Conservation (phyloP, 805 yeast genomes). For the Candida coleopterorum region DNA sequence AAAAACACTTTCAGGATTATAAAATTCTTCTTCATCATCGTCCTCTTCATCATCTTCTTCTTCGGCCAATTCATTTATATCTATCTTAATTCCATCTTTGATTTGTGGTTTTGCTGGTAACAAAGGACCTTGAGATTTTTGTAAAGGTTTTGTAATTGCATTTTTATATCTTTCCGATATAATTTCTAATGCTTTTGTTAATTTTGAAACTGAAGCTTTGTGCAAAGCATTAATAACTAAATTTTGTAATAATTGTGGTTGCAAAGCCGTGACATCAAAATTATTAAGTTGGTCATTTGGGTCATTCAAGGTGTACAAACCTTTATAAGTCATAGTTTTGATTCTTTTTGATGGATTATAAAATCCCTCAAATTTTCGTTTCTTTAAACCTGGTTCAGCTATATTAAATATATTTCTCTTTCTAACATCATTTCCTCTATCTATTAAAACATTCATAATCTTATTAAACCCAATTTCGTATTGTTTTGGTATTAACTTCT, state of each 20-base stretch:
- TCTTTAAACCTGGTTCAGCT: conserved; percentile 27
- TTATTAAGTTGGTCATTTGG: conserved; percentile 54
- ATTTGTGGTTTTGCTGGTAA: conserved; percentile 4
- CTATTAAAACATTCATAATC: conserved; percentile 25
- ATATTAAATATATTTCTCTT: conserved; percentile 32
- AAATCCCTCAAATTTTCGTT: conserved; percentile 41
- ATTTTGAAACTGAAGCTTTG: conserved; percentile 45
- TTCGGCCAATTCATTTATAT: conserved; percentile 5
- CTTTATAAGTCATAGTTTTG: conserved; percentile 43
- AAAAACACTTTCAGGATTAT: conserved; percentile 40
- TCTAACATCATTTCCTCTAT: conserved; percentile 38
- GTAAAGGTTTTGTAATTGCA: conserved; percentile 12
- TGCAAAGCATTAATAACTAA: conserved; percentile 66
- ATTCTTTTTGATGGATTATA: conserved; percentile 26
- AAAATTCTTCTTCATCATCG: conserved; percentile 29
- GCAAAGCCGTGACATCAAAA: conserved; percentile 67
- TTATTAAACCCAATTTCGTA: conserved; percentile 23
- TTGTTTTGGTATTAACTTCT: conserved; percentile 32
- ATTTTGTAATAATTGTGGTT: conserved; percentile 56
- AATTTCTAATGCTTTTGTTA: conserved; percentile 66
- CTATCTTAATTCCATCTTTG: conserved; percentile 6
- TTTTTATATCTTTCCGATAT: conserved; percentile 61
- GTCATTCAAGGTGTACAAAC: conserved; percentile 64
- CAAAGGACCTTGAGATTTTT: not conserved
- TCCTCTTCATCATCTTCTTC: conserved; percentile 20